Evolutionary conservation across 805 yeast genomes (phyloP).

Genomic region (Zygoascus bituminiphila): DNA sequence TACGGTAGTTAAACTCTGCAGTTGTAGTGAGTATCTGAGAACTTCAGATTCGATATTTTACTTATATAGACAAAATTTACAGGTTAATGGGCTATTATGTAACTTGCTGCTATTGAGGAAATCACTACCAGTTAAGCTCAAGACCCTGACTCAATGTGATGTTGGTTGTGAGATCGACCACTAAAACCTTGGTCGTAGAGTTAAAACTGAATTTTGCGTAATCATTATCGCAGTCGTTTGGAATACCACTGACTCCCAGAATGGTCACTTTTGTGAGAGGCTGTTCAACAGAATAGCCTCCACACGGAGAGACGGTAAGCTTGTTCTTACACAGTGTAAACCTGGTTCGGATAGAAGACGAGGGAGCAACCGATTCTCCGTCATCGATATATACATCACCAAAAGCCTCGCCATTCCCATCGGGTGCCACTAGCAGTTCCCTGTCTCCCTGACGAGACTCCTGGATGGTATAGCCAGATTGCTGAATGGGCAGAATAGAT

Average conservation of each 20-base stretch:
- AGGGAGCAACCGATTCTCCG: conserved; percentile 40
- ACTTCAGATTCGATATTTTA: no score
- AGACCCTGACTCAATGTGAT: no score
- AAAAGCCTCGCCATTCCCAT: conserved; percentile 37
- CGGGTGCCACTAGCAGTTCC: conserved; percentile 45
- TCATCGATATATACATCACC: conserved; percentile 70
- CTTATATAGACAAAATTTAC: no score
- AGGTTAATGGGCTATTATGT: no score
- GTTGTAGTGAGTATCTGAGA: no score
- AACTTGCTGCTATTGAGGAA: no score
- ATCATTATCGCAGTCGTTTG: not conserved
- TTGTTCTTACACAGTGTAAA: not conserved
- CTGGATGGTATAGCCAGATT: conserved; percentile 51
- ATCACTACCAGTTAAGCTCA: no score
- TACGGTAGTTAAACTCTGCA: no score
- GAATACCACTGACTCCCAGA: not conserved
- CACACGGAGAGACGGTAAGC: not conserved
- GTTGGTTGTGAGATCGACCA: not conserved
- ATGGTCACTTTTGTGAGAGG: not conserved
- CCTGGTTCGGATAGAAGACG: not conserved
- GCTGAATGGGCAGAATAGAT: conserved; percentile 57
- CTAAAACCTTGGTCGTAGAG: not conserved
- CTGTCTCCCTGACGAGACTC: conserved; percentile 10
- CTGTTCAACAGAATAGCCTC: not conserved
- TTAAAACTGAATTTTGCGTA: not conserved